phyloP scores from a whole-genome alignment of 2,329 filamentous ascomycete species.

The Lomentospora prolificans region DNA sequence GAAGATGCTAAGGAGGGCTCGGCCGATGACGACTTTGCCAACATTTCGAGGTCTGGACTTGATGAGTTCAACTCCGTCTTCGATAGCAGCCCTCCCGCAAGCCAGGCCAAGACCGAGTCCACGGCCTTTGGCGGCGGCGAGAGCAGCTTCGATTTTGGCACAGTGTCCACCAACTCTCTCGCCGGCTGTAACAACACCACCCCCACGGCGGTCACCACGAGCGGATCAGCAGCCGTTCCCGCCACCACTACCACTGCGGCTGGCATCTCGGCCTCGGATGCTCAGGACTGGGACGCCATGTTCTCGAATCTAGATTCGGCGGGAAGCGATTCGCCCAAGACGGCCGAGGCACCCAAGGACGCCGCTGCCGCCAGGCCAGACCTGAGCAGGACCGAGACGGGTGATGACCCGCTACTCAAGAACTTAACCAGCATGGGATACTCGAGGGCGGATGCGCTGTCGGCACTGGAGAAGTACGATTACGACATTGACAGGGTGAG shows the following conservation, averaged over 20 bases:
- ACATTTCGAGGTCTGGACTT: constrained; percentile 57
- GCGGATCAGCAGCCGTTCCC: constrained; percentile 26
- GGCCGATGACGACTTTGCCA: constrained; percentile 71
- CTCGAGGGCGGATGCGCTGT: constrained; percentile 59
- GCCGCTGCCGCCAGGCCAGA: constrained; percentile 4
- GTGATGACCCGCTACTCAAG: constrained; percentile 85
- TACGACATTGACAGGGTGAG: constrained; percentile 91
- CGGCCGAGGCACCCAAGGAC: constrained; percentile 12
- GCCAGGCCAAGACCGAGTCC: constrained; percentile 43
- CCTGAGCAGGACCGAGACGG: constrained; percentile 51
- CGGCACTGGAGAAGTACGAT: constrained; percentile 85
- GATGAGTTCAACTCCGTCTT: constrained; percentile 78
- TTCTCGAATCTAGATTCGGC: constrained; percentile 69
- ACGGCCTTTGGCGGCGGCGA: constrained; percentile 41
- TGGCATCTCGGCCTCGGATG: constrained; percentile 26
- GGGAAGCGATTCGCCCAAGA: constrained; percentile 20
- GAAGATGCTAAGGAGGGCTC: constrained; percentile 76
- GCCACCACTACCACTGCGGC: constrained; percentile 20
- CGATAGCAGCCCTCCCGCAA: constrained; percentile 55
- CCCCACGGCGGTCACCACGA: constrained; percentile 14
- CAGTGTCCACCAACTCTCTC: constrained; percentile 25
- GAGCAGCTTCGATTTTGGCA: constrained; percentile 51
- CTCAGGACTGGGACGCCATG: constrained; percentile 89
- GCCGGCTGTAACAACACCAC: neutral
- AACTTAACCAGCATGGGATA: constrained; percentile 88